Percentiles rank a stretch among this genome's conserved stretches.
Conservation (phyloP, 306 rosid species). For the Purshia tridentata region DNA sequence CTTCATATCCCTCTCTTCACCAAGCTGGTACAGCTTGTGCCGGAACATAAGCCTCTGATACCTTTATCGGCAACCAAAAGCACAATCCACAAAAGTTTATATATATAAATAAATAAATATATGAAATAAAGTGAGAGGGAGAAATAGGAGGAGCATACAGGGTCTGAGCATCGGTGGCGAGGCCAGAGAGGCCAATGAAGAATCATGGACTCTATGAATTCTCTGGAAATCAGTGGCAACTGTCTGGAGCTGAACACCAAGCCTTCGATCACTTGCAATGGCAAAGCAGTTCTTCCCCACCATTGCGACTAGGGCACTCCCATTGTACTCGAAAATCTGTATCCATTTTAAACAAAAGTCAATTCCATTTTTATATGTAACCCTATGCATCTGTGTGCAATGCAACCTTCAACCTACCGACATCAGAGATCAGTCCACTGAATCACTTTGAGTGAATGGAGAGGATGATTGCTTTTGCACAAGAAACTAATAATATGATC, state of each 20-base stretch:
- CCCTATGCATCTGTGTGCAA: background rate
- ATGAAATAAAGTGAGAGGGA: background rate
- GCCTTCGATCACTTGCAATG: slow-evolving; percentile 92
- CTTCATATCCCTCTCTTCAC: slow-evolving; percentile 92
- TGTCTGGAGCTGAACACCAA: slow-evolving; percentile 97
- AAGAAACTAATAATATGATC: background rate
- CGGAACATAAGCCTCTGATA: slow-evolving; percentile 79
- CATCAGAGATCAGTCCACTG: slow-evolving; percentile 13
- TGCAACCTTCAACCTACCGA: slow-evolving; percentile 25
- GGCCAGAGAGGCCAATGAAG: slow-evolving; percentile 88
- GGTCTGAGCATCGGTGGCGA: slow-evolving; percentile 94
- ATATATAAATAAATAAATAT: too few species aligned
- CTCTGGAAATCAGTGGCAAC: slow-evolving; percentile 93
- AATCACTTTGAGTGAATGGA: background rate
- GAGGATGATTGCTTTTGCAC: background rate
- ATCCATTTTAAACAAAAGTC: background rate
- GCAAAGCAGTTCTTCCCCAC: slow-evolving; percentile 99
- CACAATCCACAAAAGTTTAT: background rate
- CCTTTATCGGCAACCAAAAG: slow-evolving; percentile 29
- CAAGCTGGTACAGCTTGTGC: slow-evolving; percentile 85
- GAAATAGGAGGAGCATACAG: slow-evolving; percentile 35
- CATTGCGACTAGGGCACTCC: slow-evolving; percentile 91
- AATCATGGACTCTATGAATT: slow-evolving; percentile 72
- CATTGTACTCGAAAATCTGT: slow-evolving; percentile 94
- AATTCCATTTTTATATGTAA: too few species aligned